Percentiles rank a stretch among this genome's conserved stretches.
phyloP scores from a whole-genome alignment of 2,329 filamentous ascomycete genomes.

The Hirsutella minnesotensis region DNA sequence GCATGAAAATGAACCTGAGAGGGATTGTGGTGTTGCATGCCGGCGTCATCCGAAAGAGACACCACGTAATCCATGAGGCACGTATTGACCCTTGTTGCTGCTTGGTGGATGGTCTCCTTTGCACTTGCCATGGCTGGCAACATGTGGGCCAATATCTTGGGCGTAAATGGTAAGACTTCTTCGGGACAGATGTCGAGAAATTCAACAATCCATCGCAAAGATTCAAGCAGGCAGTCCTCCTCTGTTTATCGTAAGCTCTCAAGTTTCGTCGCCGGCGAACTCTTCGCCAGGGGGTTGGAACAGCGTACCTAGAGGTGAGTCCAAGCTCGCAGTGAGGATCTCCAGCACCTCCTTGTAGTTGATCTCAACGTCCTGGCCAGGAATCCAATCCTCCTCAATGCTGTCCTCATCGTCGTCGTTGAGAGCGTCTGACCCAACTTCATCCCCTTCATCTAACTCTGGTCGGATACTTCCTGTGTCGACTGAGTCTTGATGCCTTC shows the following conservation, averaged over 20 bases:
- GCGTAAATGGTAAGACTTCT: constrained; percentile 90
- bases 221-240: constrained; percentile 84
- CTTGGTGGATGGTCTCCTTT: constrained; percentile 77
- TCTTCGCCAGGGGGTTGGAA: background rate
- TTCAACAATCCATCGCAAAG: constrained; percentile 86
- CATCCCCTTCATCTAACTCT: constrained; percentile 47
- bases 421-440: constrained; percentile 44
- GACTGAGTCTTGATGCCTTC: constrained; percentile 57
- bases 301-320: constrained; percentile 60
- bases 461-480: constrained; percentile 52
- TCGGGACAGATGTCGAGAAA: constrained; percentile 97
- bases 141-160: constrained; percentile 80
- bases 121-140: constrained; percentile 89
- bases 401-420: constrained; percentile 48
- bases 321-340: constrained; percentile 80
- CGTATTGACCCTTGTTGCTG: constrained; percentile 79
- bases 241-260: constrained; percentile 34
- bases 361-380: constrained; percentile 90
- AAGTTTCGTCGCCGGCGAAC: background rate
- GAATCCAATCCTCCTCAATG: constrained; percentile 88
- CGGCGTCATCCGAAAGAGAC: constrained; percentile 64
- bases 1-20: constrained; percentile 16
- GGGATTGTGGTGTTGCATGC: constrained; percentile 14
- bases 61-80: constrained; percentile 92
- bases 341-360: constrained; percentile 86